Percentiles rank a stretch among this genome's conserved stretches.
These are phyloP conservation scores for Geosmithia flava DNA, from an alignment of 2,329 filamentous ascomycete genomes.

Conservation along the genomic window DNA sequence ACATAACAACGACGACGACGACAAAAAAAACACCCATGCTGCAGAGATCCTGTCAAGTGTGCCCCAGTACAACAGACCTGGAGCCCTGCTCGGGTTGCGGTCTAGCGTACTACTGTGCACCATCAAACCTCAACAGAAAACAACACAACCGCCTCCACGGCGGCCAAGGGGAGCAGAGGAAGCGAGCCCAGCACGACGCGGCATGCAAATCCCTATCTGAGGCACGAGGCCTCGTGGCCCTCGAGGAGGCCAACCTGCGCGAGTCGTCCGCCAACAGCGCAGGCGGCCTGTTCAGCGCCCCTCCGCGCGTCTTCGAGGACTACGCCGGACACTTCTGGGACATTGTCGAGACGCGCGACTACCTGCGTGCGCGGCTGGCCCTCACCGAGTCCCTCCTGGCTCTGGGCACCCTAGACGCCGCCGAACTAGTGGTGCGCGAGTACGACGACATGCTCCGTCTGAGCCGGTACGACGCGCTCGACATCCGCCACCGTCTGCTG, in stretches of 20 bases:
- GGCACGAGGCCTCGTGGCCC: background rate
- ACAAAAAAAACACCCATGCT: background rate
- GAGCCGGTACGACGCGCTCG: background rate
- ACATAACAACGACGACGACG: background rate
- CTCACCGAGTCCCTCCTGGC: background rate
- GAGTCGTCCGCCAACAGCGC: background rate
- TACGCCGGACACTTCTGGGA: background rate
- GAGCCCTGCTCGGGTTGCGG: background rate
- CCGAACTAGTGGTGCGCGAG: background rate
- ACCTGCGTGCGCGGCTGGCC: background rate
- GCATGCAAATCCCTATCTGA: background rate
- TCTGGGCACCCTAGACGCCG: background rate
- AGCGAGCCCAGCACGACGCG: background rate
- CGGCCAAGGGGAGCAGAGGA: background rate
- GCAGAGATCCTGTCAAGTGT: background rate
- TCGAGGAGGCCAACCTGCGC: background rate
- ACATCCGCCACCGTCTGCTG: background rate
- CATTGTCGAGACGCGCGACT: background rate
- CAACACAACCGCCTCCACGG: background rate
- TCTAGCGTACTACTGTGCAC: background rate
- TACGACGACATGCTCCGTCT: background rate
- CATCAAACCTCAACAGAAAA: background rate
- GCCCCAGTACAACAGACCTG: background rate
- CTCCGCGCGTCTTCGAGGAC: background rate
- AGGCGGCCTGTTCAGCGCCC: background rate